Base-by-base conservation (phyloP, 495 filamentous ascomycete species). In the Hypoxylon fuscum region DNA sequence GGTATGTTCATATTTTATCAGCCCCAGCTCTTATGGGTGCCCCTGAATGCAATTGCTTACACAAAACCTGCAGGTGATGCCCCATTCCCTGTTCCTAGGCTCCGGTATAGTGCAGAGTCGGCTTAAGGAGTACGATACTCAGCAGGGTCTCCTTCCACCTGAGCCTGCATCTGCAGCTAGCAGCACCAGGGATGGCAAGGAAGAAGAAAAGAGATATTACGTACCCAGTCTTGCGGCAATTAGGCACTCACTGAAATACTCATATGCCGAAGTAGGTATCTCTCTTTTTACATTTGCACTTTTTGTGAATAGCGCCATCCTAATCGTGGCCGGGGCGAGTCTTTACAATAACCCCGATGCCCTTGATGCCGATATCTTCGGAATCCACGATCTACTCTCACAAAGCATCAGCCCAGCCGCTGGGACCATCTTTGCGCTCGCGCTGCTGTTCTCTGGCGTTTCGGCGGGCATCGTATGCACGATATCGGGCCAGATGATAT, bases 221-320 rank as follows among this genome's bases (percentile, higher is more conserved):
- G 79, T 87, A 15, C 93, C 93, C 11, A 90, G 90, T 2, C 78
- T 94, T 10, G 74, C 83, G 3, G 92, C 93, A 5, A 93, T 97
- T 58, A 84, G 81, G 4, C 82, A 86, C 66, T 96, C 90, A 61
- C 81, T 96, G 65, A 88, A 87, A 48, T 94, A 93, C 74, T 91
- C 89, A 6, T 90, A 93, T 63, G 79, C 85, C 9, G 90, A 92
- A 66, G 79, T 96, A 22, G 71, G 85, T 29, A 60, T 94, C 27
- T 90, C 89, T 0, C 87, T 97, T n/a, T 91, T 93, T 68, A 91
- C 91, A 14, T 95, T 96, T 68, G 93, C 93, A 5, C 84, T 96
- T n/a, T 96, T 97, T 62, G 91, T 97, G 67, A 97, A 96, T 76
- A 90, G 86, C 56, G 83, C 93, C 52, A 96, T 97, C 68, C 85